Conservation (phyloP, 2,329 filamentous ascomycete species). For the Verticillium zaregamsianum region DNA sequence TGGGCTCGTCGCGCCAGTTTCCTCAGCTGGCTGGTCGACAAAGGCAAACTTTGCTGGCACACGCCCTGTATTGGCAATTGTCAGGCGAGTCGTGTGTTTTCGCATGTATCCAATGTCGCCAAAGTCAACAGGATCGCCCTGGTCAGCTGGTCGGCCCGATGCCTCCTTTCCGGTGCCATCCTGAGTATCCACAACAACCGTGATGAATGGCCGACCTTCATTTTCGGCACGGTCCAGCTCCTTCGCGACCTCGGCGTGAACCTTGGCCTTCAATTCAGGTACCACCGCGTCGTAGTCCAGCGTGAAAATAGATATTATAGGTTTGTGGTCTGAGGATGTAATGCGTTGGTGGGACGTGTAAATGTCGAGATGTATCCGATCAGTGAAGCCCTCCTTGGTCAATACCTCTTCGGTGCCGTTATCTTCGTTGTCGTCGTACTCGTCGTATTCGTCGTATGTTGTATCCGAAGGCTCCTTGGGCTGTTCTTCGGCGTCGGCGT, state of each 20-base stretch:
- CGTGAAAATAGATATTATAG: constrained; percentile 76
- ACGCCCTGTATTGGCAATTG: constrained; percentile 87
- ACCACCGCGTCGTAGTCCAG: constrained; percentile 84
- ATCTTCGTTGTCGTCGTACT: constrained; percentile 55
- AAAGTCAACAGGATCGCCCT: constrained; percentile 67
- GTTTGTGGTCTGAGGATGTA: constrained; percentile 93
- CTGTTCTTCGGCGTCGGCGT: constrained; percentile 48
- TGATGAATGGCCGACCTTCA: constrained; percentile 77
- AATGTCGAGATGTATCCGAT: constrained; percentile 53
- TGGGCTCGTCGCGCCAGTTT: constrained; percentile 32
- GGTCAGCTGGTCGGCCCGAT: constrained; percentile 29
- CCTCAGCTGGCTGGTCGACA: constrained; percentile 61
- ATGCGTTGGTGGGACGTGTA: constrained; percentile 89
- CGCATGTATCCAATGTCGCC: constrained; percentile 69
- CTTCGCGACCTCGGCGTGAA: constrained; percentile 82
- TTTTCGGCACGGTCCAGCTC: constrained; percentile 91
- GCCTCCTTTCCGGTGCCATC: constrained; percentile 27
- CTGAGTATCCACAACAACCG: constrained; percentile 70
- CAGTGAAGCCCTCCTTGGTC: constrained; percentile 54
- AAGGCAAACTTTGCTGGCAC: constrained; percentile 78
- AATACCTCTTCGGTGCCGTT: constrained; percentile 42
- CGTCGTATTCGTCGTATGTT: constrained; percentile 57
- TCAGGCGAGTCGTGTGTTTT: constrained; percentile 63
- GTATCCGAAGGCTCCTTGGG: constrained; percentile 26
- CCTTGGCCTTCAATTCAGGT: constrained; percentile 74